These are phyloP conservation scores for Diutina siamensis DNA, from an alignment of 1,139 yeast species.

Conservation along the genomic window DNA sequence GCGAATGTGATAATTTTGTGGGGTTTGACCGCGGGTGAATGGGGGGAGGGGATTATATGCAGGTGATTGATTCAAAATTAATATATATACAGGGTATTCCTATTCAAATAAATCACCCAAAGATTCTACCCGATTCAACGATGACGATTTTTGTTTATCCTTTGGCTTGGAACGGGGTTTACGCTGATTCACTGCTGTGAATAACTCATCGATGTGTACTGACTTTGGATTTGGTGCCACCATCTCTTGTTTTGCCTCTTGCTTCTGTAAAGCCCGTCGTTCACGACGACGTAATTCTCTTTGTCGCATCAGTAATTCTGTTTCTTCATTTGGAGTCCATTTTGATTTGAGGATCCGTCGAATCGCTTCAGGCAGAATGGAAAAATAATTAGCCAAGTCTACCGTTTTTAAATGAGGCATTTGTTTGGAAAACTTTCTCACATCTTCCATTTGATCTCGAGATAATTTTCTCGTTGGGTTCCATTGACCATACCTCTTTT, in stretches of 20 bases:
- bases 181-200: background rate
- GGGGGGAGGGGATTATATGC: background rate
- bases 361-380: conserved; percentile 73
- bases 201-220: background rate
- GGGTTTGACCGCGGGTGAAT: background rate
- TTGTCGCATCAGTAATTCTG: conserved; percentile 31
- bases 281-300: conserved; percentile 31
- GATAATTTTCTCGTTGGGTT: conserved; percentile 58
- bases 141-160: too few relatives aligned
- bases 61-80: too few relatives aligned
- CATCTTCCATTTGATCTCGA: conserved; percentile 57
- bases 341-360: conserved; percentile 66
- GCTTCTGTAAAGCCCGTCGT: background rate
- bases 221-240: background rate
- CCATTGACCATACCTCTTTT: conserved; percentile 57
- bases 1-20: background rate
- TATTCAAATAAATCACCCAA: background rate
- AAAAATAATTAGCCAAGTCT: conserved; percentile 54
- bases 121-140: background rate
- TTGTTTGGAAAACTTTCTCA: conserved; percentile 42
- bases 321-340: conserved; percentile 57
- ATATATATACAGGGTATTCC: too few relatives aligned
- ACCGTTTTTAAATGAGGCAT: conserved; percentile 50
- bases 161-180: background rate
- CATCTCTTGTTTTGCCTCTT: background rate